Percentiles rank a stretch among this genome's conserved stretches.
Evolutionary conservation across 2,329 filamentous ascomycete species (phyloP).

Genomic region (Pseudogymnoascus sp.): DNA sequence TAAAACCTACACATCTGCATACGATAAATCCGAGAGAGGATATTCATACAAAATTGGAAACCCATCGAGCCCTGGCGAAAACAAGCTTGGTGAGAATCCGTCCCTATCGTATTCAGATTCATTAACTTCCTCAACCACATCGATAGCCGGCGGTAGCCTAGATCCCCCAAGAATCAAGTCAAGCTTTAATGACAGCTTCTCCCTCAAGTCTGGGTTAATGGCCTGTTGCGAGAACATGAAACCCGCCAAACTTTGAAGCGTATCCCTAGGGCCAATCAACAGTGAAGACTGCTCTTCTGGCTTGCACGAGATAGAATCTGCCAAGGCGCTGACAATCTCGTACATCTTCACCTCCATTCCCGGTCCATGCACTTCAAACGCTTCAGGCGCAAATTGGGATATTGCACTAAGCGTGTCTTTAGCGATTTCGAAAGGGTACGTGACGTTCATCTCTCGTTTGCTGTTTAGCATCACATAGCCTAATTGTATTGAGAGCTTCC

Average conservation of each 20-base stretch:
- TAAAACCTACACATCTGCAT: too few species aligned
- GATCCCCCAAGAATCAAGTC: neutral
- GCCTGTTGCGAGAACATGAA: neutral
- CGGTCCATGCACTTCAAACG: neutral
- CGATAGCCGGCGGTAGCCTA: neutral
- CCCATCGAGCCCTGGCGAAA: too few species aligned
- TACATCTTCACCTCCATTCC: slow-evolving; percentile 8
- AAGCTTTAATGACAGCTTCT: slow-evolving; percentile 1
- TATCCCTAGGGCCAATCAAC: too few species aligned
- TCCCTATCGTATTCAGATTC: too few species aligned
- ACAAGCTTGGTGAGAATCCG: too few species aligned
- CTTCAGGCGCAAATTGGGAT: neutral
- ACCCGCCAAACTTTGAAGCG: neutral
- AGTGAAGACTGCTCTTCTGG: neutral
- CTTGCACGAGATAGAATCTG: slow-evolving; percentile 3
- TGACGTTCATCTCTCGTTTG: slow-evolving; percentile 6
- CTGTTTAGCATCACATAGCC: slow-evolving; percentile 7
- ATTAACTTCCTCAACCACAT: too few species aligned
- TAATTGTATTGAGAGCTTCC: slow-evolving; percentile 2
- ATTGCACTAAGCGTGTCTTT: neutral
- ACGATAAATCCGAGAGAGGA: too few species aligned
- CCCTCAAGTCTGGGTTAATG: neutral
- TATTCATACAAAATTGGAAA: too few species aligned
- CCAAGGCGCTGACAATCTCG: slow-evolving; percentile 8
- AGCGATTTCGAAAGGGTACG: neutral